Base-by-base conservation (phyloP, 495 filamentous ascomycete species). In the Aspergillus panamensis region DNA sequence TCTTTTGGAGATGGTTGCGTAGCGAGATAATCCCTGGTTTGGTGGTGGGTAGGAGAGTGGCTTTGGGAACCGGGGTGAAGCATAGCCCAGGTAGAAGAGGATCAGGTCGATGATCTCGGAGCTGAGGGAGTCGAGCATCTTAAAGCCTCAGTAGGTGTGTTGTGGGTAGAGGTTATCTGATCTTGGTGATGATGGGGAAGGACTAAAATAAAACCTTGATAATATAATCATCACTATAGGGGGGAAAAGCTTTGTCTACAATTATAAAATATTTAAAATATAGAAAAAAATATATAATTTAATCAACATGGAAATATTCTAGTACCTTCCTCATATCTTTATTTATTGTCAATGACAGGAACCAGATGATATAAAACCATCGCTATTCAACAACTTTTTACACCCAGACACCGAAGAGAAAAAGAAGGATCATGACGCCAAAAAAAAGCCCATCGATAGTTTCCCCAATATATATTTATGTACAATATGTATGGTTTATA, bases 21-120 rank as follows among this genome's bases (percentile, higher is more conserved):
- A 60, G 6, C 42, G 42, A 0, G 53, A 17, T 9, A 55, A 21
- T n/a, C 16, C 16, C 14, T 45, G 25, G 31, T 69, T 75, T 37
- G 57, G 71, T 33, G 59, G 67, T 20, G 40, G 40, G 14, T 17
- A 8, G 14, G 14, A n/a, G 8, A 19, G 40, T n/a, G 14, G 14
- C 3, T 19, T 17, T 44, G 40, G 6, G 6, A 19, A 17, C 8
- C 14, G 40, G 6, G 40, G 14, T 44, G 40, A 17, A n/a, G 40
- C 17, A 44, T 43, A 19, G 16, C 33, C 33, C 3, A 44, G 40
- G 17, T 44, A 1, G 14, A 19, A 17, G 40, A 44, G 2, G 4
- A 44, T 44, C 40, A 44, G 16, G 1, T 44, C 40, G 13, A 44
- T 44, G 13, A 44, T 44, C 17, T 44, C 40, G 4, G 40, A 8